Evolutionary conservation across 768 basidiomycete species (phyloP), one percentile per base, ranked within the genome.

Genomic region (Macrolepiota albuminosa): DNA sequence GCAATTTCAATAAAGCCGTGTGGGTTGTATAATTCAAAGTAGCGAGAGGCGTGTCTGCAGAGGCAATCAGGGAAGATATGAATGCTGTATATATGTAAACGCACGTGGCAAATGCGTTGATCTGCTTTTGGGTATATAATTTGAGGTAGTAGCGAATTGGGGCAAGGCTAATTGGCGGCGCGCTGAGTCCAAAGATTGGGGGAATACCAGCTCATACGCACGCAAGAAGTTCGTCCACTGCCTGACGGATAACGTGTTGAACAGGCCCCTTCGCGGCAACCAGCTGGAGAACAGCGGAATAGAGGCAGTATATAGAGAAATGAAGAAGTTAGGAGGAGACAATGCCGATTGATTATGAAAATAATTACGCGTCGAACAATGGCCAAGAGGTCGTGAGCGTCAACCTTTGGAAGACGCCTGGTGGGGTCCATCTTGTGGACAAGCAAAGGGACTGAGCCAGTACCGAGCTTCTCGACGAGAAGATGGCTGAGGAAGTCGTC

Each of bases 91-190:
- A 62, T 57, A 66, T 64, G 65, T 61, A 52, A 65, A 86, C 91
- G 75, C 82, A 93, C 91, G 91, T 94, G 75, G 91, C 87, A 71
- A 93, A 94, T 56, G 91, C 91, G 76, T 93, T 93, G 71, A 92
- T 85, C 78, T 94, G 91, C 67, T 90, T 87, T 78, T 90, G 87
- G 66, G 81, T 84, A 72, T 89, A 90, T 65, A 75, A 74, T 70
- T 84, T 84, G 71, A 89, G 81, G 73, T 89, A 92, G 70, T 88
- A 90, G 64, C 86, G 86, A 70, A 94, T 84, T 65, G 89, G 75
- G 60, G 81, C 75, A 56, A 94, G 81, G 60, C 91, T 93, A 70
- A 61, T 61, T 66, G 61, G 64, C 58, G 64, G 56, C 24, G 58
- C 33, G 59, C 60, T 67, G 61, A 68, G 66, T 31, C 61, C 48